Percentiles rank a stretch among this genome's conserved stretches.
phyloP scores from a whole-genome alignment of 352 stramenopile genomes.

The Globisporangium alternatum region DNA sequence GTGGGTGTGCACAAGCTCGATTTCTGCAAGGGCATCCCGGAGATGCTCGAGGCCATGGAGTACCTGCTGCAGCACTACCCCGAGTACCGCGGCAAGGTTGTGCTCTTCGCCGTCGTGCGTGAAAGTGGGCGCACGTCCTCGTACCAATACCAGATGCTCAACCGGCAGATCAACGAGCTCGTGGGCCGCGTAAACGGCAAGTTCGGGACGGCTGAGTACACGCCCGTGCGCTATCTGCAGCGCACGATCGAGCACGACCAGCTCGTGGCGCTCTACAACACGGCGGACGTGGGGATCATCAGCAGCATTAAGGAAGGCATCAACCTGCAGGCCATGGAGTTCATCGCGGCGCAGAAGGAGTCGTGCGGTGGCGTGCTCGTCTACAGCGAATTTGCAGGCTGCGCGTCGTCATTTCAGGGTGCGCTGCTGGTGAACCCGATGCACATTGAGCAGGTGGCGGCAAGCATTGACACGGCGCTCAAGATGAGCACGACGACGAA shows the following conservation, averaged over 20 bases:
- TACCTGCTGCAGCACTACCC: slow-evolving; percentile 87
- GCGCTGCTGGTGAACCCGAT: slow-evolving; percentile 87
- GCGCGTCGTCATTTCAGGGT: slow-evolving; percentile 85
- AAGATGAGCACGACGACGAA: slow-evolving; percentile 87
- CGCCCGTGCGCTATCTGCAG: slow-evolving; percentile 87
- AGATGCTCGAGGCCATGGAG: slow-evolving; percentile 90
- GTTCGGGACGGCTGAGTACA: slow-evolving; percentile 88
- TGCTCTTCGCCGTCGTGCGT: slow-evolving; percentile 93
- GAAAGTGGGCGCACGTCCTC: slow-evolving; percentile 62
- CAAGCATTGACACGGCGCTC: slow-evolving; percentile 78
- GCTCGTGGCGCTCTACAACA: slow-evolving; percentile 88
- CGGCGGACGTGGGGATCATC: slow-evolving; percentile 84
- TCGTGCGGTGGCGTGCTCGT: slow-evolving; percentile 85
- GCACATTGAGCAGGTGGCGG: slow-evolving; percentile 86
- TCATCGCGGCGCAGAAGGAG: slow-evolving; percentile 83
- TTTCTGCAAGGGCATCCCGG: slow-evolving; percentile 84
- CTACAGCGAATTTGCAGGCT: slow-evolving; percentile 91
- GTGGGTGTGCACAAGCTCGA: slow-evolving; percentile 77
- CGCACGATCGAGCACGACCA: slow-evolving; percentile 83
- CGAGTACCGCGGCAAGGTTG: slow-evolving; percentile 91
- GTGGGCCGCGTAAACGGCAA: slow-evolving; percentile 86
- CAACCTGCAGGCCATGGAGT: slow-evolving; percentile 91
- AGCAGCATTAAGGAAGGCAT: slow-evolving; percentile 90
- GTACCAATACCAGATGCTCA: slow-evolving; percentile 78
- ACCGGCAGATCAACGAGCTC: slow-evolving; percentile 87